Evolutionary conservation across 208 protist genomes (phyloP).

Genomic region (Balamuthia mandrillaris): DNA sequence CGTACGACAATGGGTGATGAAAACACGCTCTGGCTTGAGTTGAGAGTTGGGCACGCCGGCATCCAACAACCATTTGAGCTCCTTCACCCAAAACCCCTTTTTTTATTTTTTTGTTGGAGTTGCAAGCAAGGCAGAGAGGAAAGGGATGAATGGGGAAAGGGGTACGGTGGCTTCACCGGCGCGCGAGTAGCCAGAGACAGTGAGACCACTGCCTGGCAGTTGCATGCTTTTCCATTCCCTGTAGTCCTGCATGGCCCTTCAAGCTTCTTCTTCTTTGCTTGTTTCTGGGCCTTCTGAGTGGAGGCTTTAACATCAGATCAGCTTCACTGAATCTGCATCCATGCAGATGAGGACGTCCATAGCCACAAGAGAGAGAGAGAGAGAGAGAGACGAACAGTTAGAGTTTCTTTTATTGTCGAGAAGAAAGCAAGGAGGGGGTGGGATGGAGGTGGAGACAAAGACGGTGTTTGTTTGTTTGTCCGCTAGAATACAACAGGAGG

Average conservation of each 20-base stretch:
- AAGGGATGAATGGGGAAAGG: neutral
- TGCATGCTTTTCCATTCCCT: neutral
- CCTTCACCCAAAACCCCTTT: slow-evolving; percentile 7
- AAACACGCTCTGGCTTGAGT: neutral
- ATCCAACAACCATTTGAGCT: neutral
- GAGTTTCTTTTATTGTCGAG: too few relatives aligned
- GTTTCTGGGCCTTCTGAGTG: too few relatives aligned
- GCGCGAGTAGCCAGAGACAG: slow-evolving; percentile 6
- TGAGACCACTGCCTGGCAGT: neutral
- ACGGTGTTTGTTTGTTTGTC: too few relatives aligned
- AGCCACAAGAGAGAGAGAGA: too few relatives aligned
- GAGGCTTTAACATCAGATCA: too few relatives aligned
- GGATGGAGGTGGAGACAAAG: too few relatives aligned
- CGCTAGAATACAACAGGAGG: too few relatives aligned
- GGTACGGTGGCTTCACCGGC: slow-evolving; percentile 13
- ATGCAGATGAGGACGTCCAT: too few relatives aligned
- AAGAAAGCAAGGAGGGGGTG: too few relatives aligned
- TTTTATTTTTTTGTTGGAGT: neutral
- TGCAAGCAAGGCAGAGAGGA: neutral
- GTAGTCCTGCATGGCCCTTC: neutral
- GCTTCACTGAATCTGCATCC: too few relatives aligned
- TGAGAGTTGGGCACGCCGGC: neutral
- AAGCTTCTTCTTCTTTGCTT: too few relatives aligned
- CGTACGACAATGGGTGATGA: neutral
- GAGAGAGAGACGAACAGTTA: too few relatives aligned